Evolutionary conservation across 208 protist species (phyloP).

Genomic region (Trypanosoma cruzi): DNA sequence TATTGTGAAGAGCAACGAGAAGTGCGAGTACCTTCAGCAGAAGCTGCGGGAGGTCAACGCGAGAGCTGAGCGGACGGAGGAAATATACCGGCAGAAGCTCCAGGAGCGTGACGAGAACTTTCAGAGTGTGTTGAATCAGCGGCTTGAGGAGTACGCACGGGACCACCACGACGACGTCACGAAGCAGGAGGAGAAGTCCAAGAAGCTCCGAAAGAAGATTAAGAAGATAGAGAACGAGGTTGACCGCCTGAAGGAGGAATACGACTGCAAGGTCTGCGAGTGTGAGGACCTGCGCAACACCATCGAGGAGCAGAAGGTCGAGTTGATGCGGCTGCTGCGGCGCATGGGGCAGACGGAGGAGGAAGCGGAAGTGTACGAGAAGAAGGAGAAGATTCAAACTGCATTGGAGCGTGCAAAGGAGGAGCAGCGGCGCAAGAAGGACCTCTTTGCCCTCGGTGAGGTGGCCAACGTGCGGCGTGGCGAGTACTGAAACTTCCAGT

Average conservation of each 20-base stretch:
- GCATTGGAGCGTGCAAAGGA: constrained; percentile 75
- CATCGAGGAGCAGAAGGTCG: constrained; percentile 79
- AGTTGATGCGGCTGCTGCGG: constrained; percentile 62
- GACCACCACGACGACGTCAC: constrained; percentile 50
- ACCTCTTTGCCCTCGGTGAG: constrained; percentile 78
- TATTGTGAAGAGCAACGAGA: constrained; percentile 87
- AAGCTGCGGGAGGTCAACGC: constrained; percentile 54
- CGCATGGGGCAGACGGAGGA: constrained; percentile 52
- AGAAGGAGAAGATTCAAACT: constrained; percentile 75
- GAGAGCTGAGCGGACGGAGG: constrained; percentile 38
- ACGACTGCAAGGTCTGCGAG: constrained; percentile 85
- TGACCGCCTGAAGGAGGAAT: constrained; percentile 52
- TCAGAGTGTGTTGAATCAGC: constrained; percentile 77
- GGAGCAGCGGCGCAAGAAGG: constrained; percentile 61
- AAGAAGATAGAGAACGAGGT: constrained; percentile 69
- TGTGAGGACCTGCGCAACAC: constrained; percentile 78
- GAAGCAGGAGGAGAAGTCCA: constrained; percentile 40
- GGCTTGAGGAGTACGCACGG: constrained; percentile 63
- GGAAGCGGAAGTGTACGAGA: constrained; percentile 62
- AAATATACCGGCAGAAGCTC: constrained; percentile 44
- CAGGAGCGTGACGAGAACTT: constrained; percentile 78
- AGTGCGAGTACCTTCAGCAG: constrained; percentile 67
- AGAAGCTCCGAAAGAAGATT: constrained; percentile 86
- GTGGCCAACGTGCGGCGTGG: constrained; percentile 48
- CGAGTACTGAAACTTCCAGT: constrained; percentile 13